Evolutionary conservation across 352 stramenopile species (phyloP).

Genomic region (Thalassiosira mediterranea): DNA sequence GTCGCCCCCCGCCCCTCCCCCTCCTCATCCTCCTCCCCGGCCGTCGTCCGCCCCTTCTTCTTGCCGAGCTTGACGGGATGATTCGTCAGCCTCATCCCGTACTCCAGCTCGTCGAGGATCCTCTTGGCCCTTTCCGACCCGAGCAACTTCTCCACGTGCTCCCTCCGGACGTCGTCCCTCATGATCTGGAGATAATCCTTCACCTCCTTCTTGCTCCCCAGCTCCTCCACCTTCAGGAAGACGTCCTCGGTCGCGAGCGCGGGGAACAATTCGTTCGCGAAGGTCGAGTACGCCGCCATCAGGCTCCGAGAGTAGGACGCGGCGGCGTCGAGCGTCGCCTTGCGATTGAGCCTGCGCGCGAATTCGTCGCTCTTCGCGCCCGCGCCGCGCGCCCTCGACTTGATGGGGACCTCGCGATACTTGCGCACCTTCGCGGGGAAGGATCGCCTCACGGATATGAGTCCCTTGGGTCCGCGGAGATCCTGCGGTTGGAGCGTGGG

Average conservation of each 20-base stretch:
- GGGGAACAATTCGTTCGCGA: slow-evolving; percentile 48
- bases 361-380: slow-evolving; percentile 22
- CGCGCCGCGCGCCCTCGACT: slow-evolving; percentile 8
- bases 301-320: slow-evolving; percentile 51
- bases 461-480: slow-evolving; percentile 47
- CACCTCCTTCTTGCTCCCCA: slow-evolving; percentile 59
- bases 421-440: slow-evolving; percentile 34
- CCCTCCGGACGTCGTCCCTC: slow-evolving; percentile 58
- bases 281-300: slow-evolving; percentile 49
- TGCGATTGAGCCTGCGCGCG: slow-evolving; percentile 29
- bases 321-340: slow-evolving; percentile 27
- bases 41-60: slow-evolving; percentile 17
- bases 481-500: slow-evolving; percentile 26
- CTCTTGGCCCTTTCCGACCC: slow-evolving; percentile 50
- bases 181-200: slow-evolving; percentile 64
- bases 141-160: slow-evolving; percentile 27
- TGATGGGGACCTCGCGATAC: slow-evolving; percentile 6
- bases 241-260: slow-evolving; percentile 59
- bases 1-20: not conserved
- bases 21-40: not conserved
- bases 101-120: slow-evolving; percentile 62
- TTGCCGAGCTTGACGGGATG: not conserved
- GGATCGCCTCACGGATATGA: slow-evolving; percentile 43
- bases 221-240: slow-evolving; percentile 57
- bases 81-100: slow-evolving; percentile 39